phyloP scores from a whole-genome alignment of 192 early-diverging fungal species.

The Neocallimastix lanati region DNA sequence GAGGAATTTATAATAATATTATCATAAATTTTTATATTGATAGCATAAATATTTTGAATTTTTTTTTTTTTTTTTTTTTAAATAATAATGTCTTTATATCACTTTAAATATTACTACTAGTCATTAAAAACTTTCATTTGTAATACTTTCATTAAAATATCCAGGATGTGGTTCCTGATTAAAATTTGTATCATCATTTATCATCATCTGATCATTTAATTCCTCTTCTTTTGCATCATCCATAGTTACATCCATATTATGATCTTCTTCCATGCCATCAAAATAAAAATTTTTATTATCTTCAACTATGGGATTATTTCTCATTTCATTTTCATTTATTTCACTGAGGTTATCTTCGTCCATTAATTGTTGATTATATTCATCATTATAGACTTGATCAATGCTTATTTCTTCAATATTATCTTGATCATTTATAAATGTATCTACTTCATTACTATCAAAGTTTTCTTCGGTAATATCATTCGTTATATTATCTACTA shows the following conservation, averaged over 20 bases:
- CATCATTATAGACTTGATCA: neutral
- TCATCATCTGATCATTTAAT: neutral
- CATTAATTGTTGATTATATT: neutral
- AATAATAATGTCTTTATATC: neutral
- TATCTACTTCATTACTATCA: too few species aligned
- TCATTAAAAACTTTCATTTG: neutral
- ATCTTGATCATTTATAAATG: neutral
- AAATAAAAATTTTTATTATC: neutral
- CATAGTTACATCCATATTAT: neutral
- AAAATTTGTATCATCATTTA: neutral
- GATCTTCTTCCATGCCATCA: neutral
- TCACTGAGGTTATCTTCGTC: neutral
- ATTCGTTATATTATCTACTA: too few species aligned
- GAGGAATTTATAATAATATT: too few species aligned
- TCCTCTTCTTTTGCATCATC: neutral
- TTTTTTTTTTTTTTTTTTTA: neutral
- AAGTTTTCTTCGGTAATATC: too few species aligned
- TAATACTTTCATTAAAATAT: neutral
- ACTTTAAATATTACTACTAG: neutral
- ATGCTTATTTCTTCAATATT: neutral
- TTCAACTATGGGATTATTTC: neutral
- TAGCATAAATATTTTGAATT: too few species aligned
- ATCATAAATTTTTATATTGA: too few species aligned
- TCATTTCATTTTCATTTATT: neutral
- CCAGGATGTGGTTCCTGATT: neutral